Base-by-base conservation (phyloP, 106 monocot species). In the Dactylorhiza incarnata region DNA sequence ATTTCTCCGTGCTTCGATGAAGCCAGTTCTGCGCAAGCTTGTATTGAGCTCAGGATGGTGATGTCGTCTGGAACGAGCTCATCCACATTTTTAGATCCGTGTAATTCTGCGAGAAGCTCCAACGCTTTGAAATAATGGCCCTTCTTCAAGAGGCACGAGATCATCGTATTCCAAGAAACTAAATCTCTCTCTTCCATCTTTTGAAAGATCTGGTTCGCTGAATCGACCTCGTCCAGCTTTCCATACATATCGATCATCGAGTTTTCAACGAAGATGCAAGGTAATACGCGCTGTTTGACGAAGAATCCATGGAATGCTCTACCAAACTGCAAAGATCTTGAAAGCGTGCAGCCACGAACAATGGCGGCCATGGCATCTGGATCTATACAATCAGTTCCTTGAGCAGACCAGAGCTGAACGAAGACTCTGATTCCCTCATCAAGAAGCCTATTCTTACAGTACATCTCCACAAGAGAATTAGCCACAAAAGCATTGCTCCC, bases 381-480 rank as follows among this genome's bases (percentile, higher is more conserved):
- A 43, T 81, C 78, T n/a, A 22, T 29, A 1, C 59, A 47, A 45
- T 7, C 54, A 25, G n/a, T 43, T 45, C 56, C 78, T 22, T 77
- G 62, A 5, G 24, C 20, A 6, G 67, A 10, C 66, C 51, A 72
- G 14, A 70, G 56, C 6, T 61, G 74, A 50, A 63, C 13, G 17
- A 86, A 86, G 76, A 80, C 47, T 58, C 80, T 54, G 9, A 78
- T 11, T 8, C 49, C 82, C 63, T 81, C 82, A 4, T 67, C 48
- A 50, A 85, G 55, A 76, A 82, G 72, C 47, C 69, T 84, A 48
- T 85, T 90, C 72, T 79, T 90, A 3, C 66, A 73, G 48, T 85
- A 90, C 85, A 83, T 90, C 68, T 81, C 76, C 53, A 81, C 61
- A 48, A 86, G 80, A 78, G 86, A 86, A 80, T 83, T 78, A 25